Base-by-base conservation (phyloP, 2,329 filamentous ascomycete genomes). In the Neofusicoccum ribis region DNA sequence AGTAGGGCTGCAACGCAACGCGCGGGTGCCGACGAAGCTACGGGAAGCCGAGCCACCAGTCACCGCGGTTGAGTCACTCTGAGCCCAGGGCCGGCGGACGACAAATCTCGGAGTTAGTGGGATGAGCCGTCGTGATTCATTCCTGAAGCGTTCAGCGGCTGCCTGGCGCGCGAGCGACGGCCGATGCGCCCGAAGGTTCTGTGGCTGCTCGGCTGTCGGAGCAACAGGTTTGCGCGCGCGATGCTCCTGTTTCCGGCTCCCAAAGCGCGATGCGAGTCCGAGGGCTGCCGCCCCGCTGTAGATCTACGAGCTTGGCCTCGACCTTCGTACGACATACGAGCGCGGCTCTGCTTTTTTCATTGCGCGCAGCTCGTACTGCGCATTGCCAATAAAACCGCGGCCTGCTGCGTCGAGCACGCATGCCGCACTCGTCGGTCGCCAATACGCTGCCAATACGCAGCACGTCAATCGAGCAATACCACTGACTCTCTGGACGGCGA, bases 261-360 rank as follows among this genome's bases (percentile, higher is more conserved):
- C 20, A 50, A 50, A 15, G 47, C 17, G 36, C 39, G 52, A 50
- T 50, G 56, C 56, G 56, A 60, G 56, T 46, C 56, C 56, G 56
- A 60, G 31, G 31, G 31, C 44, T 46, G 23, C 59, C 59, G 59
- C 59, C 59, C 59, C 59, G 59, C 59, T 39, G 59, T 62, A 37
- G 59, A 62, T 62, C 59, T 17, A 20, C 59, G 5, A 20, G 39
- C 52, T 44, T 58, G 39, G 52, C 52, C 14, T 34, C 14, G 23
- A 2, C 47, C 20, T 56, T 44, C 54, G 56, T 47, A 47, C 56
- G 56, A 47, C 43, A 17, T 14, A 47, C 27, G 56, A 20, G 34
- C 31, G 15, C 23, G 37, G 56, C 59, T 50, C 36, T 50, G 46
- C 44, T 62, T 31, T 51, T 50, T 31, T 17, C 41, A 27, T 37